phyloP scores from a whole-genome alignment of 768 basidiomycete species.

The Lentinula sp. region DNA sequence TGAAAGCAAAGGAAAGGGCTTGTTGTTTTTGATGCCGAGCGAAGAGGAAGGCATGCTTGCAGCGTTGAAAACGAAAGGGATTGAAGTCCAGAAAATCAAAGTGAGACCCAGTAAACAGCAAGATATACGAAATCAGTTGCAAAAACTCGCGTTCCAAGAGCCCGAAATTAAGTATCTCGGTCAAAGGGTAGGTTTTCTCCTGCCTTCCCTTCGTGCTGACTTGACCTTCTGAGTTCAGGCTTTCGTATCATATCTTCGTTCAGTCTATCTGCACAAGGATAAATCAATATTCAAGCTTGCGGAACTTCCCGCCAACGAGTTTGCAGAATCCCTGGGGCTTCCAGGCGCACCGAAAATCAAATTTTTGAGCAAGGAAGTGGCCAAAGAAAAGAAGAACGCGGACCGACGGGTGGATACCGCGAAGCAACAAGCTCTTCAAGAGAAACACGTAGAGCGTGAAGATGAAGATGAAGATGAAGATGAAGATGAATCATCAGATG shows the following conservation, averaged over 20 bases:
- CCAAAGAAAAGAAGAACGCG: slow-evolving; percentile 74
- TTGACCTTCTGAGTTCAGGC: slow-evolving; percentile 43
- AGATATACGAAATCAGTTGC: slow-evolving; percentile 80
- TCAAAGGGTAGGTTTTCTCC: slow-evolving; percentile 60
- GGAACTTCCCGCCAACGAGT: slow-evolving; percentile 76
- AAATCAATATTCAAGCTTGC: slow-evolving; percentile 87
- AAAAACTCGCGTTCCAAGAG: slow-evolving; percentile 90
- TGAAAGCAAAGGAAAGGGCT: slow-evolving; percentile 79
- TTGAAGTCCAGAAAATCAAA: slow-evolving; percentile 77
- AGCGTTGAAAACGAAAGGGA: slow-evolving; percentile 63
- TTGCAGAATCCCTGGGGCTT: slow-evolving; percentile 85
- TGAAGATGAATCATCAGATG: slow-evolving; percentile 21
- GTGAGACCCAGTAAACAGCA: slow-evolving; percentile 83
- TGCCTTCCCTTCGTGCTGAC: not conserved
- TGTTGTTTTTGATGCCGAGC: slow-evolving; percentile 80
- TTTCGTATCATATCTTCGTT: slow-evolving; percentile 93
- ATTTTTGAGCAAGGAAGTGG: slow-evolving; percentile 61
- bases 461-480: slow-evolving; percentile 24
- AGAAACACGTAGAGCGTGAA: slow-evolving; percentile 17
- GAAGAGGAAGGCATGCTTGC: slow-evolving; percentile 89
- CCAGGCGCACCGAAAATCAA: slow-evolving; percentile 96
- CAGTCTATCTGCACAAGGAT: slow-evolving; percentile 89
- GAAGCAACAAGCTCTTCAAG: slow-evolving; percentile 23
- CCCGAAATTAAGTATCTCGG: slow-evolving; percentile 97
- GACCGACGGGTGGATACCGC: slow-evolving; percentile 34